These are phyloP conservation scores for Suhomyces pyralidae DNA, from an alignment of 805 yeast species.

Conservation along the genomic window DNA sequence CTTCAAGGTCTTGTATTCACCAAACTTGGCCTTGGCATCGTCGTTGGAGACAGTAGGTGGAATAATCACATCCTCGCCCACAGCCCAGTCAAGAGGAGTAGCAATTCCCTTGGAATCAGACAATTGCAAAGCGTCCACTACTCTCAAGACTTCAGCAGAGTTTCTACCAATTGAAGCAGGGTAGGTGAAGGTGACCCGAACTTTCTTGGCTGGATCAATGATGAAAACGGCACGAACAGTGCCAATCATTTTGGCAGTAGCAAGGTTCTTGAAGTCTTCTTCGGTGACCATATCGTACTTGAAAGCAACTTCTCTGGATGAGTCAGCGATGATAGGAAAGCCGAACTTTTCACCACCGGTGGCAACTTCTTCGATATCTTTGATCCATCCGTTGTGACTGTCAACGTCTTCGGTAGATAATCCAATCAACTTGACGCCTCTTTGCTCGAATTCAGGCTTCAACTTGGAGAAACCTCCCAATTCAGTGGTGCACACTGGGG, in stretches of 20 bases:
- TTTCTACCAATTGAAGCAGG: conserved; percentile 77
- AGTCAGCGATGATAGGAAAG: conserved; percentile 72
- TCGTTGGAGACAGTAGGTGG: conserved; percentile 63
- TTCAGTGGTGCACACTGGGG: conserved; percentile 79
- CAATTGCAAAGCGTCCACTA: conserved; percentile 65
- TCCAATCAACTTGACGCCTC: conserved; percentile 66
- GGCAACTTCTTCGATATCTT: conserved; percentile 66
- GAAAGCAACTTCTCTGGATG: conserved; percentile 55
- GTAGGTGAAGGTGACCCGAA: conserved; percentile 61
- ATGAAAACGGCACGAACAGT: conserved; percentile 71
- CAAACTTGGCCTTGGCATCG: conserved; percentile 58
- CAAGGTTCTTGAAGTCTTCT: conserved; percentile 66
- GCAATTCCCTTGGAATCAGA: conserved; percentile 61
- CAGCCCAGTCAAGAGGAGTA: conserved; percentile 72
- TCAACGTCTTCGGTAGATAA: conserved; percentile 62
- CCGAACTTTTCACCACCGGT: conserved; percentile 49
- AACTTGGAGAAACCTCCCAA: conserved; percentile 72
- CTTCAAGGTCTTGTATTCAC: conserved; percentile 58
- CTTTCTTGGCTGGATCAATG: conserved; percentile 63
- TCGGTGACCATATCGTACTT: conserved; percentile 69
- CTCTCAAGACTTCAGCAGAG: conserved; percentile 71
- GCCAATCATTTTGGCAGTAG: conserved; percentile 59
- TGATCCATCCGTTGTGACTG: conserved; percentile 65
- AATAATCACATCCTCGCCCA: conserved; percentile 70
- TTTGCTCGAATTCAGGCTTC: conserved; percentile 63